Percentiles rank a stretch among this genome's conserved stretches.
These are phyloP conservation scores for Eucalyptus sp. DNA, from an alignment of 345 rosid genomes.

Conservation along the genomic window DNA sequence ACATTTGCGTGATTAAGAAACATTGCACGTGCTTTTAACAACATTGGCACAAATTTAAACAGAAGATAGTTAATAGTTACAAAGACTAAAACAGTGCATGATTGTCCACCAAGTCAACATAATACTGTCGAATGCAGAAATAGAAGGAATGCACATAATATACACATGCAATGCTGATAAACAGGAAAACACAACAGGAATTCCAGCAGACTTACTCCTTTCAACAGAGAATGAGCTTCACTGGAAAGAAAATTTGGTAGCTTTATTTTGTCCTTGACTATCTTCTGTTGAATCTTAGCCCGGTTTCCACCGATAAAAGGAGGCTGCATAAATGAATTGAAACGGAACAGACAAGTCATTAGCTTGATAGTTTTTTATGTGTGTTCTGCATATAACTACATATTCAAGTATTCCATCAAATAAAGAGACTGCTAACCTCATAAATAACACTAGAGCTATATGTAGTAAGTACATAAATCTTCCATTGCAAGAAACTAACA, in stretches of 20 bases:
- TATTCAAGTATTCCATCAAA: neutral
- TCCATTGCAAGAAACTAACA: neutral
- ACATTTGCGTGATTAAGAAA: neutral
- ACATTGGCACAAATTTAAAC: neutral
- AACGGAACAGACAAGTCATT: neutral
- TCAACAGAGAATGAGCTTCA: constrained; percentile 75
- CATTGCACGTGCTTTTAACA: neutral
- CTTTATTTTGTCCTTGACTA: constrained; percentile 74
- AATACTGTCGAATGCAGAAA: neutral
- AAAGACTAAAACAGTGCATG: neutral
- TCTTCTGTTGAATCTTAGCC: constrained; percentile 61
- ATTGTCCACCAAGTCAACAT: neutral
- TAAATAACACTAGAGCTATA: neutral
- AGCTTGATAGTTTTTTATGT: neutral
- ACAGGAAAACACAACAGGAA: neutral
- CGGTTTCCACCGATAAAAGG: constrained; percentile 57
- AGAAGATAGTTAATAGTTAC: neutral
- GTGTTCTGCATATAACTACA: neutral
- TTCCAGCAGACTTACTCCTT: constrained; percentile 41
- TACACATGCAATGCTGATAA: neutral
- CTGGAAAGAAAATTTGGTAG: constrained; percentile 55
- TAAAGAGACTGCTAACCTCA: neutral
- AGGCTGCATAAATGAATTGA: constrained; percentile 36
- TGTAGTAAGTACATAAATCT: neutral
- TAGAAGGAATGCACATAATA: neutral